Conservation (phyloP, 352 stramenopile genomes). For the Paralagenidium karlingii region DNA sequence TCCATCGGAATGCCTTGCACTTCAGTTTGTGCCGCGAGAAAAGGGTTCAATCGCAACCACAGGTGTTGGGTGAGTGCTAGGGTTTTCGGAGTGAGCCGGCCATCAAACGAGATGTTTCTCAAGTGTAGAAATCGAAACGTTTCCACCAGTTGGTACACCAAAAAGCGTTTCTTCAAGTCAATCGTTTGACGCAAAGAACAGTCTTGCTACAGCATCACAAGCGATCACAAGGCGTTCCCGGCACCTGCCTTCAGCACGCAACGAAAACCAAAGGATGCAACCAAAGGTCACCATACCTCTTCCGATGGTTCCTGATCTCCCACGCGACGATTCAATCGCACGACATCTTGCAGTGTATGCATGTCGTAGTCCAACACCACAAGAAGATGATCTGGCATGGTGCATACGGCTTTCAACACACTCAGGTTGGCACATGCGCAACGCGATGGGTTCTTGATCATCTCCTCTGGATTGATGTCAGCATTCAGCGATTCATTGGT, state of each 20-base stretch:
- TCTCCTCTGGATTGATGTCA: too few relatives aligned
- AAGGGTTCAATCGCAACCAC: constrained; percentile 27
- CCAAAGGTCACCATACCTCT: background rate
- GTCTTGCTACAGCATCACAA: constrained; percentile 4
- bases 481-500: too few relatives aligned
- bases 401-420: too few relatives aligned
- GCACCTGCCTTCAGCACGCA: constrained; percentile 9
- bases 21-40: constrained; percentile 12
- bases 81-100: constrained; percentile 20
- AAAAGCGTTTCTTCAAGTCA: constrained; percentile 51
- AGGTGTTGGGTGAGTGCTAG: constrained; percentile 33
- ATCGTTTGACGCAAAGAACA: constrained; percentile 14
- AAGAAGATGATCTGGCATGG: too few relatives aligned
- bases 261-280: background rate
- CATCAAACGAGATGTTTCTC: constrained; percentile 18
- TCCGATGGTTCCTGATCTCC: constrained; percentile 22
- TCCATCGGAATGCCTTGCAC: background rate
- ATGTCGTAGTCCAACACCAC: constrained; percentile 61
- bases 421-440: too few relatives aligned
- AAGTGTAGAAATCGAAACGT: constrained; percentile 33
- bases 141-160: constrained; percentile 47
- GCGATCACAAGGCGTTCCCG: too few relatives aligned
- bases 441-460: too few relatives aligned
- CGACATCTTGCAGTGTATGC: constrained; percentile 49
- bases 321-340: constrained; percentile 55